Evolutionary conservation across 2,329 filamentous ascomycete species (phyloP).

Genomic region (Waltergamsia citrina): DNA sequence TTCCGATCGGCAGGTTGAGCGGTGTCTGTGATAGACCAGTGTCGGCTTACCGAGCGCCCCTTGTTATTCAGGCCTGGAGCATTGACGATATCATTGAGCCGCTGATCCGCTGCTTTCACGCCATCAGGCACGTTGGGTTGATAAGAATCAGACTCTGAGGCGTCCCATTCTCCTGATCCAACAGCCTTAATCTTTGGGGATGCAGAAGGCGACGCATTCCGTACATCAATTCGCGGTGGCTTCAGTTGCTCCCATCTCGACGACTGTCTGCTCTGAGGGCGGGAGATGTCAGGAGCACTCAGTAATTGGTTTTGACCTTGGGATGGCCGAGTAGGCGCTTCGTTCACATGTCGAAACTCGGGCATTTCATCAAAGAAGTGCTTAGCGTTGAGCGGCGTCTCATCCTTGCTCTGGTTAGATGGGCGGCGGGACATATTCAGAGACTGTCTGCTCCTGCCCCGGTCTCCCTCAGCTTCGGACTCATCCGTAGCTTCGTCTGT

Average conservation of each 20-base stretch:
- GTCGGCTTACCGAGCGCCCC: slow-evolving; percentile 17
- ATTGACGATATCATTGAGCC: not conserved
- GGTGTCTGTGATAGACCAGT: slow-evolving; percentile 41
- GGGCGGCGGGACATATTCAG: slow-evolving; percentile 22
- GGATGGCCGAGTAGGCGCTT: slow-evolving; percentile 10
- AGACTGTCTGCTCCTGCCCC: slow-evolving; percentile 24
- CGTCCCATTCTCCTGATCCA: slow-evolving; percentile 14
- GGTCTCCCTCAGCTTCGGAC: slow-evolving; percentile 33
- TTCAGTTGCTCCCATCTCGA: slow-evolving; percentile 38
- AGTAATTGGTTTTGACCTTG: not conserved
- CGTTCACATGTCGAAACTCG: slow-evolving; percentile 30
- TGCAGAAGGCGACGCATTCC: slow-evolving; percentile 19
- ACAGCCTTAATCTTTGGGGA: not conserved
- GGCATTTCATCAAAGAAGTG: slow-evolving; percentile 44
- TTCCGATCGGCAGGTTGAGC: slow-evolving; percentile 23
- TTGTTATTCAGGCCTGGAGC: too few species aligned
- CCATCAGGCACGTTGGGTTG: slow-evolving; percentile 15
- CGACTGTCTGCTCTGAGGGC: slow-evolving; percentile 25
- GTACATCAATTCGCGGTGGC: slow-evolving; percentile 37
- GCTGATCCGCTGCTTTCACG: slow-evolving; percentile 4
- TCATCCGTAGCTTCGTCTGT: slow-evolving; percentile 34
- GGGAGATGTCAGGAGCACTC: not conserved
- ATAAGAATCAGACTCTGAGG: slow-evolving; percentile 27
- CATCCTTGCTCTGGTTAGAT: slow-evolving; percentile 20
- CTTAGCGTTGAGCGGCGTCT: slow-evolving; percentile 23